Evolutionary conservation across 768 basidiomycete species (phyloP).

Genomic region (Collybia sordida): DNA sequence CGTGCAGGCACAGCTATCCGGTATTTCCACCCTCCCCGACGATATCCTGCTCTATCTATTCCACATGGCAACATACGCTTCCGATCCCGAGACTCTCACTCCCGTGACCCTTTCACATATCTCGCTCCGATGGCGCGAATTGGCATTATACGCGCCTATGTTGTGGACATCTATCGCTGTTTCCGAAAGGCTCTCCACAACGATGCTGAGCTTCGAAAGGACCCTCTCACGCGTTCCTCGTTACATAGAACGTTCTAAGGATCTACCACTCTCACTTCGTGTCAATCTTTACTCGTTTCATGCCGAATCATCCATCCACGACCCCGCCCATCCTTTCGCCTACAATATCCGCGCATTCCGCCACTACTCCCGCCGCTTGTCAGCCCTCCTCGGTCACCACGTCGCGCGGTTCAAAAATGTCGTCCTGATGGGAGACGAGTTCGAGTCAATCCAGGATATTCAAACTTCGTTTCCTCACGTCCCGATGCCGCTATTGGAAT

Average conservation of each 20-base stretch:
- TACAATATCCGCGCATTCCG: neutral
- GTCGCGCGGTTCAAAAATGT: constrained; percentile 1
- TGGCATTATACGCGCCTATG: neutral
- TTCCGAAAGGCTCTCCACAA: neutral
- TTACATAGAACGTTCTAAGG: neutral
- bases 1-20: neutral
- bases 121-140: neutral
- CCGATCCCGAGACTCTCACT: neutral
- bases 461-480: neutral
- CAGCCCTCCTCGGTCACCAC: neutral
- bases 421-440: neutral
- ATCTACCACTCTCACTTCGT: neutral
- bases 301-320: neutral
- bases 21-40: neutral
- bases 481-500: neutral
- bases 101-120: neutral
- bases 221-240: neutral
- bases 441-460: neutral
- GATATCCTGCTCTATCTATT: constrained; percentile 2
- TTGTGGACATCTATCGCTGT: neutral
- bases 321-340: too few species aligned
- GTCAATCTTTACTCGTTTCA: neutral
- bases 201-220: neutral
- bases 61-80: neutral
- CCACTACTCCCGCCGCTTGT: neutral